phyloP scores from a whole-genome alignment of 257 asterid genomes.

The Nicotiana sylvestris region DNA sequence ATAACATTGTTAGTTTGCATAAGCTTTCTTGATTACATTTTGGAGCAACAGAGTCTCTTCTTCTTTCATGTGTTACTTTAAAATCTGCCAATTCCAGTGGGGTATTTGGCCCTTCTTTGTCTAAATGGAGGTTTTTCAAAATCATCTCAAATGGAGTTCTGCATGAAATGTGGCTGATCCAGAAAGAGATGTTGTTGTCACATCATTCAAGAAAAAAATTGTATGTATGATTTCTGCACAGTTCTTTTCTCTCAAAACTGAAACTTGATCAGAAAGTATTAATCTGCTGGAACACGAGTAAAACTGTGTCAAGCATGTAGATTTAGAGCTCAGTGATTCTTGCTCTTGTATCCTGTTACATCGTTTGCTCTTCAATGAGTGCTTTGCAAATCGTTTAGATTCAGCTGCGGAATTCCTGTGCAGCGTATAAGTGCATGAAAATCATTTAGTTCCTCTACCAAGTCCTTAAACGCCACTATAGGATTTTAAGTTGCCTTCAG shows the following conservation, averaged over 20 bases:
- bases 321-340: background rate
- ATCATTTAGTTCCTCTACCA: background rate
- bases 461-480: background rate
- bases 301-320: background rate
- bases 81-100: background rate
- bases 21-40: background rate
- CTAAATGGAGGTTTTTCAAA: background rate
- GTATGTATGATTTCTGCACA: background rate
- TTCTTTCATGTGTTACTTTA: background rate
- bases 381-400: too few relatives aligned
- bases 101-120: background rate
- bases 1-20: background rate
- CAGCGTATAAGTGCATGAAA: background rate
- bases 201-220: background rate
- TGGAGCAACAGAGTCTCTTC: background rate
- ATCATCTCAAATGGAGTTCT: background rate
- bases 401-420: too few relatives aligned
- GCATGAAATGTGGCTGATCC: background rate
- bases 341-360: too few relatives aligned
- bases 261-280: background rate
- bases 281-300: background rate
- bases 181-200: background rate
- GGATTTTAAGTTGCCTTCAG: background rate
- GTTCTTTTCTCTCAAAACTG: background rate
- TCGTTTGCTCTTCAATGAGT: too few relatives aligned